A percentile compares a stretch with the other conserved stretches of the same genome.
phyloP scores from a whole-genome alignment of 306 rosid species.

The Oxytropis ochrocephala region DNA sequence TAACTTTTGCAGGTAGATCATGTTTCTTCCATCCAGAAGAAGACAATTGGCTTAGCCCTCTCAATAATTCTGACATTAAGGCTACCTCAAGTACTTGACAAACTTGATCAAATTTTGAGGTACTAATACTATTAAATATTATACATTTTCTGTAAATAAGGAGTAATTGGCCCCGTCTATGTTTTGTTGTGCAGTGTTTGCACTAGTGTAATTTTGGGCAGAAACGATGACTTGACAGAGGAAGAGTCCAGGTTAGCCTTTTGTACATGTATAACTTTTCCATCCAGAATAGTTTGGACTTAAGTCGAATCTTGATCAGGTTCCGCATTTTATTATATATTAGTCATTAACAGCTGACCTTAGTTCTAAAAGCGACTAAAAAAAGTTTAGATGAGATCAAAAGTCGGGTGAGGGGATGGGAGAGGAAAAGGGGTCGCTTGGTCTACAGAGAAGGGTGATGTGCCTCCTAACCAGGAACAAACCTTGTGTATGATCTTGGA shows the following conservation, averaged over 20 bases:
- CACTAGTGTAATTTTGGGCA: slow-evolving; percentile 78
- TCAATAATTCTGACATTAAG: slow-evolving; percentile 81
- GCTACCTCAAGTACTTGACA: slow-evolving; percentile 86
- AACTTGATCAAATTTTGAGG: slow-evolving; percentile 94
- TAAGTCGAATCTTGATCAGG: neutral
- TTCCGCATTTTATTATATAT: neutral
- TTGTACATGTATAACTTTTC: slow-evolving; percentile 4
- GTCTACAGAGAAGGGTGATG: neutral
- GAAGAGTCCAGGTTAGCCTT: slow-evolving; percentile 79
- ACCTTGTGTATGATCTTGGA: too few relatives aligned
- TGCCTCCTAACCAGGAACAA: too few relatives aligned
- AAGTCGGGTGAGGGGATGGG: neutral
- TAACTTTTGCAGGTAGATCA: slow-evolving; percentile 63
- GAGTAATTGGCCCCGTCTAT: slow-evolving; percentile 9
- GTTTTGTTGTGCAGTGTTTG: slow-evolving; percentile 60
- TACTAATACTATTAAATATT: slow-evolving; percentile 29
- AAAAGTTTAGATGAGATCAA: neutral
- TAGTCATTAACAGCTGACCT: neutral
- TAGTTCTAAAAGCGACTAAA: neutral
- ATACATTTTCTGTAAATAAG: neutral
- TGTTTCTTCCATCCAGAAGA: slow-evolving; percentile 81
- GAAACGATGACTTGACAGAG: slow-evolving; percentile 53
- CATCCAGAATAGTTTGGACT: neutral
- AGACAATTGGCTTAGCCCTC: slow-evolving; percentile 82
- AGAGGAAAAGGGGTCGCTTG: neutral